Evolutionary conservation across 345 rosid species (phyloP).

Genomic region (Moringa oleifera): DNA sequence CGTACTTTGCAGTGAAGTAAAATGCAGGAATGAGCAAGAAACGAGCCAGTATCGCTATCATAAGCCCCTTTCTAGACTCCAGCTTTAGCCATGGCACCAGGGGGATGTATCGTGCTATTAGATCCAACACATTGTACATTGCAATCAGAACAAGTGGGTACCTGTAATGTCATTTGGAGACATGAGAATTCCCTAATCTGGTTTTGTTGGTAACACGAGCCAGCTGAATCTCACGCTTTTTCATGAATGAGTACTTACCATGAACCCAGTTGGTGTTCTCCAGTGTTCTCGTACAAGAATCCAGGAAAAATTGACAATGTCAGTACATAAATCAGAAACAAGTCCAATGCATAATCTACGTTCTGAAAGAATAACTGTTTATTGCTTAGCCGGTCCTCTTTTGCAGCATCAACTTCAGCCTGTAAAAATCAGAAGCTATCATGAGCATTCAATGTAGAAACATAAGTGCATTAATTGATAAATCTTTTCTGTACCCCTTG

Average conservation of each 20-base stretch:
- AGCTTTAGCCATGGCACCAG: slow-evolving; percentile 44
- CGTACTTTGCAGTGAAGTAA: slow-evolving; percentile 82
- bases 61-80: slow-evolving; percentile 62
- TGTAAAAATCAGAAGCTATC: slow-evolving; percentile 18
- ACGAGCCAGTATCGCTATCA: slow-evolving; percentile 46
- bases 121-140: slow-evolving; percentile 61
- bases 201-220: no score
- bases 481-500: slow-evolving; percentile 4
- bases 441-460: not conserved
- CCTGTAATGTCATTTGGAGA: slow-evolving; percentile 31
- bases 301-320: slow-evolving; percentile 85
- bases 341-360: slow-evolving; percentile 57
- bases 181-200: not conserved
- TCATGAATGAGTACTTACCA: slow-evolving; percentile 41
- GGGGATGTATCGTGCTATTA: slow-evolving; percentile 63
- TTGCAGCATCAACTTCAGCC: slow-evolving; percentile 34
- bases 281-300: slow-evolving; percentile 75
- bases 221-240: no score
- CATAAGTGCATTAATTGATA: not conserved
- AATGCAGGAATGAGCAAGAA: slow-evolving; percentile 66
- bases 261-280: slow-evolving; percentile 48
- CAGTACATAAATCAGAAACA: slow-evolving; percentile 56
- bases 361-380: slow-evolving; percentile 52
- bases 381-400: slow-evolving; percentile 40
- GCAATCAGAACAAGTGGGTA: slow-evolving; percentile 68